Evolutionary conservation across 441 rosid genomes (phyloP).

Genomic region (Adansonia gregorii): DNA sequence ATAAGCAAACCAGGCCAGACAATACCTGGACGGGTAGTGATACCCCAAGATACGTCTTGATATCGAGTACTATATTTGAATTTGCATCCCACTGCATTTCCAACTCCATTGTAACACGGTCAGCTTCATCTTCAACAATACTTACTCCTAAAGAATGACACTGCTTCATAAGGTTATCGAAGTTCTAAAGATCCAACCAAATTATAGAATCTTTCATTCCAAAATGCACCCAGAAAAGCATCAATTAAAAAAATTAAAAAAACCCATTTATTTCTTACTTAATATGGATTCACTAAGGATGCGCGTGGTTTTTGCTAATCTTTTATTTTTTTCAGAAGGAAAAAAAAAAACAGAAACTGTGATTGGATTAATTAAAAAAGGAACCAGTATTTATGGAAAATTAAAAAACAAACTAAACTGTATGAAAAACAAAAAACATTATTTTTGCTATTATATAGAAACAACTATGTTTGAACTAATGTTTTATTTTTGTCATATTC

Average conservation of each 20-base stretch:
- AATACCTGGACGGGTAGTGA: constrained; percentile 74
- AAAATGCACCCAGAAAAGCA: neutral
- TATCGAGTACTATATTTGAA: constrained; percentile 64
- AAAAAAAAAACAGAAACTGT: neutral
- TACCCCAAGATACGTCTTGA: constrained; percentile 72
- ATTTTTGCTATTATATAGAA: neutral
- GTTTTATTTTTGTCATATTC: neutral
- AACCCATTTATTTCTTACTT: neutral
- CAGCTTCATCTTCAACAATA: constrained; percentile 52
- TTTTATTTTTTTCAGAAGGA: neutral
- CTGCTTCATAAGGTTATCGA: neutral
- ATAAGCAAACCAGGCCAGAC: neutral
- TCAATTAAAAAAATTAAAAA: neutral
- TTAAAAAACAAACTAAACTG: too few species aligned
- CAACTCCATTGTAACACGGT: constrained; percentile 67
- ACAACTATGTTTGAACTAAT: constrained; percentile 5
- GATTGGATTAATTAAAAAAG: neutral
- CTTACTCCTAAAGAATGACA: constrained; percentile 52
- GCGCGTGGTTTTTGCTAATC: neutral
- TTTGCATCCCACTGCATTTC: constrained; percentile 88
- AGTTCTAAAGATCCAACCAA: neutral
- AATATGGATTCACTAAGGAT: neutral
- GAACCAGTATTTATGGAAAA: too few species aligned
- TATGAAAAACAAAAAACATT: neutral
- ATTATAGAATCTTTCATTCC: neutral